Evolutionary conservation across 164 flowering plant genomes (phyloP).

Genomic region (Dillenia turbinata): DNA sequence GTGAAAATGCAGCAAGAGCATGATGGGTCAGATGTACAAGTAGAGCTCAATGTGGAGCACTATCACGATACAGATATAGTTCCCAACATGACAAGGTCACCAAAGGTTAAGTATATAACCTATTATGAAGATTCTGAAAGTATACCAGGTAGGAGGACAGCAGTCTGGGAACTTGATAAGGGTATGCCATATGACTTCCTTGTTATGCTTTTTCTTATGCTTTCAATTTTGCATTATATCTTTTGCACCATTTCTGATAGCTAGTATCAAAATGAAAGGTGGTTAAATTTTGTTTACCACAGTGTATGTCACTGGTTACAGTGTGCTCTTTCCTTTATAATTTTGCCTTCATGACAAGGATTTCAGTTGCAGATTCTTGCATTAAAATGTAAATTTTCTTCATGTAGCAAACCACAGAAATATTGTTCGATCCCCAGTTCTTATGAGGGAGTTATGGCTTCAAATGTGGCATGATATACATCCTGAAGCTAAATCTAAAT

Average conservation of each 20-base stretch:
- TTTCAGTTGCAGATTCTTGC: background rate
- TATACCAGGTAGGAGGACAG: slow-evolving; percentile 83
- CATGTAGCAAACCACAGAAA: slow-evolving; percentile 90
- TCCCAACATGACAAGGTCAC: slow-evolving; percentile 87
- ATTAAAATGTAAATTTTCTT: slow-evolving; percentile 14
- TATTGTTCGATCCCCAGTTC: slow-evolving; percentile 77
- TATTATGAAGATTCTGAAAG: slow-evolving; percentile 97
- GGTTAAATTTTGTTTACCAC: too few relatives aligned
- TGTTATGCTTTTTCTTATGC: too few relatives aligned
- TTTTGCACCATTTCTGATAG: too few relatives aligned
- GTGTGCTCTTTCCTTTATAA: too few relatives aligned
- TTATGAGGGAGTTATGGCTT: slow-evolving; percentile 98
- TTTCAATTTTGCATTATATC: too few relatives aligned
- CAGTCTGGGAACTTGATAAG: slow-evolving; percentile 96
- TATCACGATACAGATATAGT: slow-evolving; percentile 56
- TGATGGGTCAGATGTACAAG: slow-evolving; percentile 92
- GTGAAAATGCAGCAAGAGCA: slow-evolving; percentile 70
- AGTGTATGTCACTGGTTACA: too few relatives aligned
- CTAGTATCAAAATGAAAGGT: too few relatives aligned
- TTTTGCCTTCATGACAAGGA: too few relatives aligned
- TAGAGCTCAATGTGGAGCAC: slow-evolving; percentile 74
- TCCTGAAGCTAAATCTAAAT: slow-evolving; percentile 62
- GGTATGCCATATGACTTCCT: slow-evolving; percentile 24
- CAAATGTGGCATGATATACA: slow-evolving; percentile 98
- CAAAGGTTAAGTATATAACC: slow-evolving; percentile 81